A percentile compares a stretch with the other conserved stretches of the same genome.
phyloP scores from a whole-genome alignment of 1,284 basidiomycete species.

The Puccinia horiana region DNA sequence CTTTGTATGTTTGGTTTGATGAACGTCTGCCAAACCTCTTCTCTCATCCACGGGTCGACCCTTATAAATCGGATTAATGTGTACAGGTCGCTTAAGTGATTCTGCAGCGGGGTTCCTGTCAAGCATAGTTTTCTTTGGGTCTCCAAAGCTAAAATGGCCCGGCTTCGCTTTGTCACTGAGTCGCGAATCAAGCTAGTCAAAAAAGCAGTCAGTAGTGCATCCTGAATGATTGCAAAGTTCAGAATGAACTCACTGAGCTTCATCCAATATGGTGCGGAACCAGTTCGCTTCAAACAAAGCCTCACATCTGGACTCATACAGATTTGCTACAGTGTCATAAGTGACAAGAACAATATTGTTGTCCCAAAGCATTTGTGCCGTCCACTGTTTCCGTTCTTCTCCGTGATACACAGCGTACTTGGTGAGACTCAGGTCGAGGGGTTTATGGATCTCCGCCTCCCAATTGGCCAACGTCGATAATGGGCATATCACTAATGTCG shows the following conservation, averaged over 20 bases:
- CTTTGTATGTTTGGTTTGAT: background rate
- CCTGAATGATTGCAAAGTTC: background rate
- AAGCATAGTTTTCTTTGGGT: background rate
- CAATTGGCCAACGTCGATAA: slow-evolving; percentile 7
- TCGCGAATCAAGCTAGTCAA: background rate
- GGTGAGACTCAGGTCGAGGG: background rate
- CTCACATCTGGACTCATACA: background rate
- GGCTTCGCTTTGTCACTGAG: background rate
- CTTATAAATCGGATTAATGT: background rate
- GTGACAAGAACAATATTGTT: slow-evolving; percentile 8
- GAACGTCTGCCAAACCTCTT: background rate
- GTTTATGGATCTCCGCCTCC: slow-evolving; percentile 4
- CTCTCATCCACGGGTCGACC: background rate
- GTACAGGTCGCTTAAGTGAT: slow-evolving; percentile 9
- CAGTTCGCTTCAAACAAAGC: background rate
- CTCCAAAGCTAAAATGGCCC: slow-evolving; percentile 10
- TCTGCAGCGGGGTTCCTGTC: slow-evolving; percentile 1
- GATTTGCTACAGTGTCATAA: slow-evolving; percentile 1
- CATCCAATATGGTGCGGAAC: slow-evolving; percentile 12
- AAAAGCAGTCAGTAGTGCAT: background rate
- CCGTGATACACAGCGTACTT: slow-evolving; percentile 3
- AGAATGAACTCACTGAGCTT: background rate
- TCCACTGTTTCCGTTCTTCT: slow-evolving; percentile 13
- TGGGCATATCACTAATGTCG: slow-evolving; percentile 7
- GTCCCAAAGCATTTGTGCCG: background rate